Evolutionary conservation across 257 asterid species (phyloP), one percentile per base, ranked within the genome.

Genomic region (Vinca minor): DNA sequence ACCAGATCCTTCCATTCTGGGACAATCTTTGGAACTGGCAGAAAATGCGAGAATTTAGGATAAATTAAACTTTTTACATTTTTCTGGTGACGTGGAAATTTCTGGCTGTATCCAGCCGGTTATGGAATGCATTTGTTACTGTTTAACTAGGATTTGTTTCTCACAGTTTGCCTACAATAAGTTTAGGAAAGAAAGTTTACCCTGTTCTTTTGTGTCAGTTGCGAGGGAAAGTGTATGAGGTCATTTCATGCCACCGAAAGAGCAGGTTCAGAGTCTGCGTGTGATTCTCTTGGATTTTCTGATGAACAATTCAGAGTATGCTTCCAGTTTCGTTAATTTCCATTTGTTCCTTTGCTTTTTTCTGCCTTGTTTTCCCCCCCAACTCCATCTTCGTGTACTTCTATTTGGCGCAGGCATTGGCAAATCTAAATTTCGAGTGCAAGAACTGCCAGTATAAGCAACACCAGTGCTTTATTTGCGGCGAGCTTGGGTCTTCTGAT

Each of bases 211-310:
- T 42, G 45, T 23, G 8, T 11, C 74, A 90, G 96, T 49, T 90
- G 97, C n/a, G 96, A 87, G 23, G 97, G 97, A 34, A 90, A 77
- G 81, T 90, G 97, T 79, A 69, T 90, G 84, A 79, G 97, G 81
- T 81, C 97, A 68, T 90, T 90, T 70, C 97, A 90, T 81, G 83
- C 90, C 49, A 87, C 90, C 15, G 63, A 44, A 55, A 78, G 73
- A 75, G 87, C 76, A 70, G 96, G 95, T 64, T 75, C 45, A 2
- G 89, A 85, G 20, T 77, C 96, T 44, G 44, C 39, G 8, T 90
- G 97, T 55, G 70, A 55, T 29, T 83, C 96, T 72, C 80, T 90
- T 77, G 82, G 85, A 62, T 79, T 80, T 39, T 74, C 87, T 38
- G 69, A 68, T 12, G 87, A 64, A 58, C 84, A 85, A 73, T 55